Conservation (phyloP, 306 rosid species). For the Adenanthera pavonina region DNA sequence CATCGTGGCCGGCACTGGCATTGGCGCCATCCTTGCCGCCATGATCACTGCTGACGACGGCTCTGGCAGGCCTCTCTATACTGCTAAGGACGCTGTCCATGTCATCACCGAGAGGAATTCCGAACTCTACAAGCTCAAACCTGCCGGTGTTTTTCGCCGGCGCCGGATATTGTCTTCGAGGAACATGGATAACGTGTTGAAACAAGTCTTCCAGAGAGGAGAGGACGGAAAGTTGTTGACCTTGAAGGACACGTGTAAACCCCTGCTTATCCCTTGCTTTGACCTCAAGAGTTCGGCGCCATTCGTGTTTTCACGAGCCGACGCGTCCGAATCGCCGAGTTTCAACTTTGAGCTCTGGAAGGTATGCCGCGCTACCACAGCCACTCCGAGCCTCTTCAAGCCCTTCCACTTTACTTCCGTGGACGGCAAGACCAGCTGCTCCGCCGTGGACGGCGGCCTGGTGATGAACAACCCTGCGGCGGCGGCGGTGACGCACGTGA, state of each 20-base stretch:
- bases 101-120: constrained; percentile 46
- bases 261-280: constrained; percentile 92
- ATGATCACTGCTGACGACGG: constrained; percentile 75
- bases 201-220: constrained; percentile 61
- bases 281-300: constrained; percentile 96
- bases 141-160: constrained; percentile 51
- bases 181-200: constrained; percentile 72
- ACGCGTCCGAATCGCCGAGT: constrained; percentile 71
- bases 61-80: constrained; percentile 75
- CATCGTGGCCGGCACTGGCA: constrained; percentile 82
- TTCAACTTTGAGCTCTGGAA: constrained; percentile 79
- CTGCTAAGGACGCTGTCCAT: constrained; percentile 71
- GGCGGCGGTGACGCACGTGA: constrained; percentile 88
- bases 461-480: constrained; percentile 96
- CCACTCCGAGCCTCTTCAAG: constrained; percentile 73
- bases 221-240: constrained; percentile 65
- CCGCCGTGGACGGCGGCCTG: constrained; percentile 86
- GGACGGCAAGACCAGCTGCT: constrained; percentile 72
- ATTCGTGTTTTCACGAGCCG: constrained; percentile 94
- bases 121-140: constrained; percentile 54
- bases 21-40: constrained; percentile 83
- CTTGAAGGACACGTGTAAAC: constrained; percentile 86
- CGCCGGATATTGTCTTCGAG: constrained; percentile 61
- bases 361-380: constrained; percentile 86
- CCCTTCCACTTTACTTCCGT: constrained; percentile 72